Conservation (phyloP, 169 alveolate genomes). For the Plasmodium vivax region DNA sequence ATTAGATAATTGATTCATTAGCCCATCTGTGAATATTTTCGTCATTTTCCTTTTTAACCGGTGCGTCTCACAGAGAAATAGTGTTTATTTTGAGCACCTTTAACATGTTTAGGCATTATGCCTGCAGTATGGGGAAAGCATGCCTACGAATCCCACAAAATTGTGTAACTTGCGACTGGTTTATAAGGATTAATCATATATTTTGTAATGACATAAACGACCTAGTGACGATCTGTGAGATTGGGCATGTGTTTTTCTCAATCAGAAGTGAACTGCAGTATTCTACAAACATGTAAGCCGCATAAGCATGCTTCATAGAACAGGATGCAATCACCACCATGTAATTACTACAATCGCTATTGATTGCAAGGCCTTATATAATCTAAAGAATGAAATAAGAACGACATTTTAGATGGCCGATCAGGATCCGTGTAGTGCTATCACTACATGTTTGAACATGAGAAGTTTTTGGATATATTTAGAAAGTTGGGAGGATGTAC, state of each 20-base stretch:
- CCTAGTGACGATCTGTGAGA: not conserved
- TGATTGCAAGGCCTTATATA: conserved; percentile 15
- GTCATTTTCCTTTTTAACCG: too few species aligned
- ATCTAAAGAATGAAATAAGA: not conserved
- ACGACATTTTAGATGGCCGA: not conserved
- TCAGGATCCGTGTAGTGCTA: not conserved
- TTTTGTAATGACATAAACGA: conserved; percentile 6
- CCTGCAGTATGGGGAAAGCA: too few species aligned
- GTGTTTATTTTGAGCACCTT: too few species aligned
- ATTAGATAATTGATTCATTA: too few species aligned
- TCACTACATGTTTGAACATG: conserved; percentile 14
- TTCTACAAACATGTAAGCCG: conserved; percentile 9
- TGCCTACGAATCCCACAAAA: too few species aligned
- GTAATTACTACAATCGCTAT: conserved; percentile 3
- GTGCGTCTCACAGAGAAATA: too few species aligned
- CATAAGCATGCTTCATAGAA: not conserved
- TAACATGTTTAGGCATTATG: too few species aligned
- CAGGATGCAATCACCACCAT: not conserved
- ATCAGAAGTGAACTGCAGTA: not conserved
- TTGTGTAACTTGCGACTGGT: not conserved
- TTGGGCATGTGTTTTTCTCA: not conserved
- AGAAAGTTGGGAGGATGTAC: conserved; percentile 7
- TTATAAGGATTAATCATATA: not conserved
- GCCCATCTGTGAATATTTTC: too few species aligned
- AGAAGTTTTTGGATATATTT: conserved; percentile 10